phyloP scores from a whole-genome alignment of 331 rosid genomes.

The Rosa hybrid region DNA sequence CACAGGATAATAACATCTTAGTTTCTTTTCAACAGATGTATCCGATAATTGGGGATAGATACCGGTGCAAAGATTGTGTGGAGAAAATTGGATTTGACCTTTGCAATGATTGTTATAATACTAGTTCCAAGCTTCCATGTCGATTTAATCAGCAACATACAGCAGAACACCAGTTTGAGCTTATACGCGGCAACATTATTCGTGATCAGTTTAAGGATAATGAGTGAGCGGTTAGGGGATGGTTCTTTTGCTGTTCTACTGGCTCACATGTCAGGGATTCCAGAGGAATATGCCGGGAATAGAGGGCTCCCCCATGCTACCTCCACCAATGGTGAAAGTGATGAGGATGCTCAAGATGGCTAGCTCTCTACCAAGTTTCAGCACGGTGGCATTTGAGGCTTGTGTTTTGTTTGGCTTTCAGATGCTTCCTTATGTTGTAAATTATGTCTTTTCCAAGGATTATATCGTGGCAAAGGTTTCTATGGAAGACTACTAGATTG shows the following conservation, averaged over 20 bases:
- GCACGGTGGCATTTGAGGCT: background rate
- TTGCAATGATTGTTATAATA: slow-evolving; percentile 67
- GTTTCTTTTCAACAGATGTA: slow-evolving; percentile 40
- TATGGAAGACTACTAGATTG: background rate
- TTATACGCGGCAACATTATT: background rate
- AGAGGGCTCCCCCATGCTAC: slow-evolving; percentile 10
- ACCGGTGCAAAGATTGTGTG: slow-evolving; percentile 65
- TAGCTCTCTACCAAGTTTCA: slow-evolving; percentile 26
- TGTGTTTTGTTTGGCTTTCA: background rate
- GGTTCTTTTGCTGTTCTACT: background rate
- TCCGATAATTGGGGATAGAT: slow-evolving; percentile 80
- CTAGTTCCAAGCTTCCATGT: slow-evolving; percentile 69
- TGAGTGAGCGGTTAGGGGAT: background rate
- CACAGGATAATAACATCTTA: slow-evolving; percentile 5
- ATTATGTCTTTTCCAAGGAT: background rate
- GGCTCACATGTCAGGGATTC: slow-evolving; percentile 19
- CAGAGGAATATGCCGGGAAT: too few relatives aligned
- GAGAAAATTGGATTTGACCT: slow-evolving; percentile 76
- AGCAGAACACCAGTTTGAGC: slow-evolving; percentile 66
- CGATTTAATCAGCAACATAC: slow-evolving; percentile 92
- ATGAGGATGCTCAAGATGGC: slow-evolving; percentile 28
- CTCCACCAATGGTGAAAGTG: slow-evolving; percentile 16
- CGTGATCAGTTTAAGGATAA: slow-evolving; percentile 1
- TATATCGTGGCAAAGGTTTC: background rate
- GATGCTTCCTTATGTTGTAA: background rate